These are phyloP conservation scores for Melanopsichium pennsylvanicum DNA, from an alignment of 1,284 basidiomycete species.

Conservation along the genomic window DNA sequence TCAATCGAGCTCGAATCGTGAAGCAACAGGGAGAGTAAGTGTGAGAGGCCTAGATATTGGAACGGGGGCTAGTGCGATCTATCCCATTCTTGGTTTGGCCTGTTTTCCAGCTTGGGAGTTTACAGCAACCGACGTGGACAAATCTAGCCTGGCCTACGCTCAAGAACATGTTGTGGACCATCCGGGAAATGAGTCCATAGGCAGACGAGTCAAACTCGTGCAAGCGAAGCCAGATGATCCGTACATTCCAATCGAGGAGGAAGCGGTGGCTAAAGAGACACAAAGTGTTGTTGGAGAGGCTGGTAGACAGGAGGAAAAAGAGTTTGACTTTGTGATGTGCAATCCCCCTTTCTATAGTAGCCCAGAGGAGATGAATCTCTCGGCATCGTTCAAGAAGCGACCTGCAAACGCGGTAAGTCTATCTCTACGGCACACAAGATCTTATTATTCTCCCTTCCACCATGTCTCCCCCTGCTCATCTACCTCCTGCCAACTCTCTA, in stretches of 20 bases:
- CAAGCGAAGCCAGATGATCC: conserved; percentile 67
- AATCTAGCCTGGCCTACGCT: conserved; percentile 25
- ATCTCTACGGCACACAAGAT: no score
- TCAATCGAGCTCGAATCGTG: no score
- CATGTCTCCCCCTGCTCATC: no score
- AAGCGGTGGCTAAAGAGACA: background rate
- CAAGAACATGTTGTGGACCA: conserved; percentile 69
- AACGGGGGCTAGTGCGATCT: conserved; percentile 72
- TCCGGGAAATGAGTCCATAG: conserved; percentile 71
- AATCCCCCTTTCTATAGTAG: conserved; percentile 92
- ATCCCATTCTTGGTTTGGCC: conserved; percentile 75
- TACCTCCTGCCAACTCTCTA: no score
- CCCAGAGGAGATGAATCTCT: conserved; percentile 72
- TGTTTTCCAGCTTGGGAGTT: conserved; percentile 29
- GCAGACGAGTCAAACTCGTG: conserved; percentile 71
- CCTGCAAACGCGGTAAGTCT: conserved; percentile 36
- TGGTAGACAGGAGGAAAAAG: background rate
- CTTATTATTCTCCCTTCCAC: no score
- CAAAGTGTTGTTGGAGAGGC: no score
- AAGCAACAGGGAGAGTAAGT: no score
- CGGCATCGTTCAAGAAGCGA: conserved; percentile 21
- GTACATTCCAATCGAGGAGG: conserved; percentile 69
- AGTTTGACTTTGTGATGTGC: conserved; percentile 76
- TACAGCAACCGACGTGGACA: conserved; percentile 36
- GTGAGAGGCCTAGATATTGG: conserved; percentile 22